A percentile compares a stretch with the other conserved stretches of the same genome.
phyloP scores from a whole-genome alignment of 371 early-diverging fungal species.

The Cokeromyces recurvatus region DNA sequence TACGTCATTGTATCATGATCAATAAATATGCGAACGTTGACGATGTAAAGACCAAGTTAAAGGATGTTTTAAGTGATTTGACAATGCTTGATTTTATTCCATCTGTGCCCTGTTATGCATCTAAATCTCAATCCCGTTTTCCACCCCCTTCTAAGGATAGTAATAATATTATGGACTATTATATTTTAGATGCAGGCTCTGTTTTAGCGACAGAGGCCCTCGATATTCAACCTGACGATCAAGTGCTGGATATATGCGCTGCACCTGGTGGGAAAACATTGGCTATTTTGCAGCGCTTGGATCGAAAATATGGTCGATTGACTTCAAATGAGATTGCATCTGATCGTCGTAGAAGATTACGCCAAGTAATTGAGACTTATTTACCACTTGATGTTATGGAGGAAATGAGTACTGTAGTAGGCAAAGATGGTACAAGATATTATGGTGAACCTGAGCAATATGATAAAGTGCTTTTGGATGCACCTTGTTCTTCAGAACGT shows the following conservation, averaged over 20 bases:
- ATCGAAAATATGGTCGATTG: constrained; percentile 32
- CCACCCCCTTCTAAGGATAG: constrained; percentile 37
- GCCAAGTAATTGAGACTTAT: constrained; percentile 56
- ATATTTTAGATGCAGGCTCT: constrained; percentile 67
- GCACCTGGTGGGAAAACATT: constrained; percentile 74
- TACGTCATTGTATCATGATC: constrained; percentile 47
- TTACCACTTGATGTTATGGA: constrained; percentile 38
- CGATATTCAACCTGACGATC: constrained; percentile 58
- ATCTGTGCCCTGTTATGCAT: constrained; percentile 38
- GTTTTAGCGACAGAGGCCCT: constrained; percentile 61
- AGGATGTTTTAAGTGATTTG: constrained; percentile 13
- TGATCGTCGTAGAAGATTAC: constrained; percentile 50
- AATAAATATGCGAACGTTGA: constrained; percentile 43
- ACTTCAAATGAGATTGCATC: constrained; percentile 52
- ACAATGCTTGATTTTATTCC: constrained; percentile 30
- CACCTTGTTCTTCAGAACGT: constrained; percentile 78
- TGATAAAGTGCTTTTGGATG: constrained; percentile 69
- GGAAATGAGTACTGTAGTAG: constrained; percentile 43
- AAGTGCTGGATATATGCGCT: constrained; percentile 79
- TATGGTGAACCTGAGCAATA: constrained; percentile 46
- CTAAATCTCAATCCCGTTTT: constrained; percentile 25
- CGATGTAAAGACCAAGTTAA: constrained; percentile 21
- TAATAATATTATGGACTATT: constrained; percentile 38
- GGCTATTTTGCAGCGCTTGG: constrained; percentile 49
- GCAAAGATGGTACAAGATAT: constrained; percentile 52